Conservation (phyloP, 805 yeast species). For the Hagleromyces aurorensis region DNA sequence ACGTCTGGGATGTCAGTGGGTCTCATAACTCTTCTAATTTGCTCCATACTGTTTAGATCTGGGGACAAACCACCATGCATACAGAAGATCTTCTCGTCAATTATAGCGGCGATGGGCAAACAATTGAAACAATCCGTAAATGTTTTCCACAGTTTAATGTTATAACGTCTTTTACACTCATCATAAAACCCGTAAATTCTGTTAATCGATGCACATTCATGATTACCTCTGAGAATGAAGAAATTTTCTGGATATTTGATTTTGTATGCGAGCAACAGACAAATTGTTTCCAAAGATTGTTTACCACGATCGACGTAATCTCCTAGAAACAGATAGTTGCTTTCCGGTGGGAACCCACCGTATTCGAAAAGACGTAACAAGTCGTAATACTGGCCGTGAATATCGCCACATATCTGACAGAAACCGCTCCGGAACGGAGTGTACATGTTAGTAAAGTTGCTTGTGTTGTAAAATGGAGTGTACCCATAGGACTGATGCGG, state of each 20-base stretch:
- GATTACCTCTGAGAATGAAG: constrained; percentile 94
- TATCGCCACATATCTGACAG: constrained; percentile 80
- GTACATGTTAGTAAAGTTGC: too few relatives aligned
- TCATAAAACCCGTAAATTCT: constrained; percentile 97
- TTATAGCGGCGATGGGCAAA: constrained; percentile 95
- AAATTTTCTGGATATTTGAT: constrained; percentile 98
- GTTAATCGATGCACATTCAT: constrained; percentile 96
- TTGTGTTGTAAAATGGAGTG: too few relatives aligned
- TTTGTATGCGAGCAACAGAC: constrained; percentile 88
- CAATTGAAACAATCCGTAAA: constrained; percentile 98
- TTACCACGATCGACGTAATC: constrained; percentile 99
- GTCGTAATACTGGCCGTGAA: constrained; percentile 97
- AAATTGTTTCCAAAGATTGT: constrained; percentile 93
- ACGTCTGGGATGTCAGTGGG: constrained; percentile 99
- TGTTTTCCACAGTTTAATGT: constrained; percentile 97
- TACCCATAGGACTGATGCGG: too few relatives aligned
- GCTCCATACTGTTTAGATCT: constrained; percentile 96
- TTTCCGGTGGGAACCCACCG: constrained; percentile 99
- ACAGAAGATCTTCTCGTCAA: constrained; percentile 95
- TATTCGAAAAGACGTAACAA: constrained; percentile 90
- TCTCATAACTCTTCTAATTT: constrained; percentile 97
- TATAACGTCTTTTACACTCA: constrained; percentile 97
- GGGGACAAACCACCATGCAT: constrained; percentile 99
- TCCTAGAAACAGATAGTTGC: constrained; percentile 90
- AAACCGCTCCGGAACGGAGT: too few relatives aligned